Conservation (phyloP, 2,329 filamentous ascomycete genomes). For the Aspergillus vadensis region DNA sequence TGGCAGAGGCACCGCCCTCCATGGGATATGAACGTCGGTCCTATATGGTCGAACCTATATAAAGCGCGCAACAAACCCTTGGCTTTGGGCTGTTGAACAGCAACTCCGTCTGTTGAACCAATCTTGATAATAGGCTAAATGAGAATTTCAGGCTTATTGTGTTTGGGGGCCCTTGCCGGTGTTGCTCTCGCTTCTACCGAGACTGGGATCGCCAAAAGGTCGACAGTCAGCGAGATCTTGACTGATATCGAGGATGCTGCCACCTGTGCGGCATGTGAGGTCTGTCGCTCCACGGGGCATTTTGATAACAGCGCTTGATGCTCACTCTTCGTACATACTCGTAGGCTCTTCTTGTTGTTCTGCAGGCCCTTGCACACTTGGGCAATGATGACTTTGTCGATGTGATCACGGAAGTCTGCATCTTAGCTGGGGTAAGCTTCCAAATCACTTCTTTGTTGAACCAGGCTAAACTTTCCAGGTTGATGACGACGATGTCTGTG, state of each 20-base stretch:
- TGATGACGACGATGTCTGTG: constrained; percentile 58
- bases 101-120: neutral
- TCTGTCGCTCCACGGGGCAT: constrained; percentile 8
- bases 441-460: neutral
- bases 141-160: constrained; percentile 1
- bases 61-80: neutral
- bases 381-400: constrained; percentile 49
- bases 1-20: no score
- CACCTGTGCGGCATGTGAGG: constrained; percentile 34
- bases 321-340: neutral
- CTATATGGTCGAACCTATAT: neutral
- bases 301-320: neutral
- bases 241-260: constrained; percentile 31
- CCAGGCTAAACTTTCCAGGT: constrained; percentile 30
- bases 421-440: constrained; percentile 33
- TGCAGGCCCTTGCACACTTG: constrained; percentile 48
- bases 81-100: neutral
- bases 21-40: no score
- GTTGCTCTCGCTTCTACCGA: constrained; percentile 7
- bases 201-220: constrained; percentile 14
- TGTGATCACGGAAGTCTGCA: constrained; percentile 40
- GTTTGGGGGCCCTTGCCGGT: constrained; percentile 11
- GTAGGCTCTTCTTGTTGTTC: constrained; percentile 40
- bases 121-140: neutral
- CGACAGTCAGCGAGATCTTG: constrained; percentile 25